Conservation (phyloP, 306 rosid genomes). For the Mimosa bimucronata region DNA sequence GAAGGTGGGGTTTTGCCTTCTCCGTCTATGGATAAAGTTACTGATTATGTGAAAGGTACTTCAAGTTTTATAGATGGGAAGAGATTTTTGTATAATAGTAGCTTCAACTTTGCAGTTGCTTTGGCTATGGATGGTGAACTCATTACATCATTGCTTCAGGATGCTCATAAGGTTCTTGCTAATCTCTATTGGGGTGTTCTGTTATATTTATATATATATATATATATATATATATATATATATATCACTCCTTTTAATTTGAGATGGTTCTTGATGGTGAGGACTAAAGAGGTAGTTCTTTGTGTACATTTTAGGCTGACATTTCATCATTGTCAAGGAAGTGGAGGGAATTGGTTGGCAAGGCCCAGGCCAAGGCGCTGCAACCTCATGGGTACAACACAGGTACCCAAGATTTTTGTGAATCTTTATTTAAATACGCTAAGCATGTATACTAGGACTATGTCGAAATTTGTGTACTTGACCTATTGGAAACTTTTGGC, state of each 20-base stretch:
- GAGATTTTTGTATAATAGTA: too few relatives aligned
- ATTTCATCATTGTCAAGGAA: slow-evolving; percentile 86
- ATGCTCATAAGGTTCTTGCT: slow-evolving; percentile 81
- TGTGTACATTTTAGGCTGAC: slow-evolving; percentile 61
- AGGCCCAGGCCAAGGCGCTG: slow-evolving; percentile 92
- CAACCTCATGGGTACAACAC: slow-evolving; percentile 84
- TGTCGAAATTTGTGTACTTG: background rate
- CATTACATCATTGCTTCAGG: slow-evolving; percentile 89
- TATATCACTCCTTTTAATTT: slow-evolving; percentile 12
- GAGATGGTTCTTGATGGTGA: slow-evolving; percentile 7
- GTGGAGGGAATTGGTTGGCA: slow-evolving; percentile 95
- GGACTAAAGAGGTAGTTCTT: slow-evolving; percentile 19
- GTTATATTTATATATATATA: background rate
- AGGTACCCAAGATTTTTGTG: slow-evolving; percentile 46
- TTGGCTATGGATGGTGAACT: slow-evolving; percentile 89
- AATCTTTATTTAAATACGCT: background rate
- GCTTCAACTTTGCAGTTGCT: too few relatives aligned
- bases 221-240: too few relatives aligned
- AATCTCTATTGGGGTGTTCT: slow-evolving; percentile 7
- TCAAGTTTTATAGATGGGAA: too few relatives aligned
- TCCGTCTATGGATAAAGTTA: slow-evolving; percentile 80
- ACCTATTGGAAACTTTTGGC: background rate
- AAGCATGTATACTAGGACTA: background rate
- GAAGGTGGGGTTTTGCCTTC: slow-evolving; percentile 84
- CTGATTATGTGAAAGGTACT: too few relatives aligned